Conservation (phyloP, 371 early-diverging fungal species). For the Saksenaea vasiformis region DNA sequence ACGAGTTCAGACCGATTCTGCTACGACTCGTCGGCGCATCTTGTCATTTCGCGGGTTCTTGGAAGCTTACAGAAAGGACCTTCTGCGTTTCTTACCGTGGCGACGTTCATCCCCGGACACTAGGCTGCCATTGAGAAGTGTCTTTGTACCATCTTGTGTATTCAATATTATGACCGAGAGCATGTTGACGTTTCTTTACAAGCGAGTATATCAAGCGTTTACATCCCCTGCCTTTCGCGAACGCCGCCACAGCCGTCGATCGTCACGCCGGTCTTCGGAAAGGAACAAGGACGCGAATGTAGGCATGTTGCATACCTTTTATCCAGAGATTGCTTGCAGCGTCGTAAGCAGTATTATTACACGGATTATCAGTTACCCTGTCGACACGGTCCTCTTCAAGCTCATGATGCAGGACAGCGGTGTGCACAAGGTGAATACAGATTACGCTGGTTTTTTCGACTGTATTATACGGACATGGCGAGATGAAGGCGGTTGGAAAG, state of each 20-base stretch:
- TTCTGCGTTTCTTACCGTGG: slow-evolving; percentile 39
- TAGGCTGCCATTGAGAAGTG: slow-evolving; percentile 31
- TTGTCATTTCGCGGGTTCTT: slow-evolving; percentile 37
- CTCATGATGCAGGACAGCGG: slow-evolving; percentile 57
- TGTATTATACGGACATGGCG: slow-evolving; percentile 32
- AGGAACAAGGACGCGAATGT: slow-evolving; percentile 17
- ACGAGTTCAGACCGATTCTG: slow-evolving; percentile 50
- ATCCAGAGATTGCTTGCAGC: slow-evolving; percentile 61
- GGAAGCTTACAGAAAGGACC: slow-evolving; percentile 41
- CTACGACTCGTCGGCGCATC: slow-evolving; percentile 26
- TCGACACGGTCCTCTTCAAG: slow-evolving; percentile 56
- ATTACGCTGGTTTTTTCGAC: slow-evolving; percentile 54
- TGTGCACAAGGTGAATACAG: slow-evolving; percentile 39
- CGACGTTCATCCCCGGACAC: background rate
- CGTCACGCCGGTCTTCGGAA: slow-evolving; percentile 11
- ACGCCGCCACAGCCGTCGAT: slow-evolving; percentile 19
- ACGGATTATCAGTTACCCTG: slow-evolving; percentile 51
- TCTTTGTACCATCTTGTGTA: slow-evolving; percentile 56
- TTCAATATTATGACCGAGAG: slow-evolving; percentile 52
- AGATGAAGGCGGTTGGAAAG: slow-evolving; percentile 44
- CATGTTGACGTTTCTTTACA: slow-evolving; percentile 50
- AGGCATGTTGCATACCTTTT: slow-evolving; percentile 53
- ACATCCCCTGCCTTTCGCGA: slow-evolving; percentile 9
- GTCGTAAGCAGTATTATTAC: slow-evolving; percentile 56
- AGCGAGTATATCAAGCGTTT: slow-evolving; percentile 27